Evolutionary conservation across 257 asterid species (phyloP).

Genomic region (Nicotiana paniculata): DNA sequence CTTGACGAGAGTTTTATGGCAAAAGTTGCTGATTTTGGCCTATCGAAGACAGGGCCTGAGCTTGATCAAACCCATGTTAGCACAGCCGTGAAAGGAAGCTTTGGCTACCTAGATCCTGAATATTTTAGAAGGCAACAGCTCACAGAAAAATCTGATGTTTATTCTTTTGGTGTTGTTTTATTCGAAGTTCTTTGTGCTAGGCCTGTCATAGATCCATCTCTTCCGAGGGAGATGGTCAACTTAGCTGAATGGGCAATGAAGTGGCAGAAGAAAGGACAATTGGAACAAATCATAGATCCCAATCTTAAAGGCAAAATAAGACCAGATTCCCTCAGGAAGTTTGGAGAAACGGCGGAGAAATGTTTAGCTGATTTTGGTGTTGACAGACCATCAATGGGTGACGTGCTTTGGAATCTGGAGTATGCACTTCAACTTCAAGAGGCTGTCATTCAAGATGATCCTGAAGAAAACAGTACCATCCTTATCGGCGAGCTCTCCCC

Average conservation of each 20-base stretch:
- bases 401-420: conserved; percentile 75
- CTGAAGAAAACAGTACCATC: conserved; percentile 63
- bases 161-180: conserved; percentile 71
- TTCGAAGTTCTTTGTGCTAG: conserved; percentile 72
- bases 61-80: conserved; percentile 84
- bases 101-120: conserved; percentile 78
- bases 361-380: conserved; percentile 75
- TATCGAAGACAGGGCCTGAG: conserved; percentile 79
- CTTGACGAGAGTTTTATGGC: conserved; percentile 81
- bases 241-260: conserved; percentile 85
- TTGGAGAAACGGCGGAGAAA: conserved; percentile 74
- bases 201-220: conserved; percentile 77
- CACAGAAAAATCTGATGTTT: conserved; percentile 76
- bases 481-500: conserved; percentile 60
- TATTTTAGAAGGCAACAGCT: conserved; percentile 78
- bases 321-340: conserved; percentile 68
- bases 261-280: conserved; percentile 69
- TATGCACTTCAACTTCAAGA: conserved; percentile 80
- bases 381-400: conserved; percentile 81
- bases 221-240: conserved; percentile 77
- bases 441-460: conserved; percentile 45
- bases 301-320: conserved; percentile 47
- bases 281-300: conserved; percentile 55
- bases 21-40: conserved; percentile 81
- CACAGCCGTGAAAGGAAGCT: conserved; percentile 81